Evolutionary conservation across 73 alveolate genomes (phyloP).

Genomic region (Paraurostyla sp.): DNA sequence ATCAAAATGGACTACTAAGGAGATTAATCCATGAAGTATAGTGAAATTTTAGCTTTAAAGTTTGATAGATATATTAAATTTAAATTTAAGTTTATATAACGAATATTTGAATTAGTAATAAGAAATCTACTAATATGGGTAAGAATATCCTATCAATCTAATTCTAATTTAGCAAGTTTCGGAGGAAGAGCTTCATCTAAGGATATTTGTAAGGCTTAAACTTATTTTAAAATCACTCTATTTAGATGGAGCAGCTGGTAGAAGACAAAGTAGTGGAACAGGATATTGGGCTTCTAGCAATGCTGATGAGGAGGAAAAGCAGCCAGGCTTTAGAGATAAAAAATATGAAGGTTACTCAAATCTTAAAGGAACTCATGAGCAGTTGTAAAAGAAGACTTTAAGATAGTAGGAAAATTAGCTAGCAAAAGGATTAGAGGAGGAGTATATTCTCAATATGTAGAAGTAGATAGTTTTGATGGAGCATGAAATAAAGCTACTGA

Average conservation of each 20-base stretch:
- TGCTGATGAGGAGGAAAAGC: slow-evolving; percentile 66
- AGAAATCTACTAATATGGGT: slow-evolving; percentile 23
- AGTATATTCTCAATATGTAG: slow-evolving; percentile 83
- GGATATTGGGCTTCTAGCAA: slow-evolving; percentile 61
- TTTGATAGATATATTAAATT: background rate
- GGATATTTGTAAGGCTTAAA: background rate
- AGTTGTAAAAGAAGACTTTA: slow-evolving; percentile 31
- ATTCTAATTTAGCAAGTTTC: background rate
- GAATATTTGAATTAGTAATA: slow-evolving; percentile 2
- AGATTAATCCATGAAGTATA: slow-evolving; percentile 7
- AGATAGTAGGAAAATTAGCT: slow-evolving; percentile 30
- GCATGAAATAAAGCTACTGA: slow-evolving; percentile 87
- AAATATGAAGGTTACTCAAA: slow-evolving; percentile 79
- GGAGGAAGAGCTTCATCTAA: background rate
- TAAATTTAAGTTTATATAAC: slow-evolving; percentile 29
- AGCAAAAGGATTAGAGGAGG: slow-evolving; percentile 79
- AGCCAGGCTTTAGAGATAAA: slow-evolving; percentile 66
- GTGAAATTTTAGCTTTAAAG: background rate
- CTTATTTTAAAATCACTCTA: too few relatives aligned
- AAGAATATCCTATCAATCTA: background rate
- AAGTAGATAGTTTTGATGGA: slow-evolving; percentile 85
- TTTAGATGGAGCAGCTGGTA: slow-evolving; percentile 25
- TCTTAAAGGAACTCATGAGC: slow-evolving; percentile 57
- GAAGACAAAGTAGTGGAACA: background rate
- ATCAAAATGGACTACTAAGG: slow-evolving; percentile 35